Base-by-base conservation (phyloP, 768 basidiomycete genomes). In the Pulveroboletus sp. region DNA sequence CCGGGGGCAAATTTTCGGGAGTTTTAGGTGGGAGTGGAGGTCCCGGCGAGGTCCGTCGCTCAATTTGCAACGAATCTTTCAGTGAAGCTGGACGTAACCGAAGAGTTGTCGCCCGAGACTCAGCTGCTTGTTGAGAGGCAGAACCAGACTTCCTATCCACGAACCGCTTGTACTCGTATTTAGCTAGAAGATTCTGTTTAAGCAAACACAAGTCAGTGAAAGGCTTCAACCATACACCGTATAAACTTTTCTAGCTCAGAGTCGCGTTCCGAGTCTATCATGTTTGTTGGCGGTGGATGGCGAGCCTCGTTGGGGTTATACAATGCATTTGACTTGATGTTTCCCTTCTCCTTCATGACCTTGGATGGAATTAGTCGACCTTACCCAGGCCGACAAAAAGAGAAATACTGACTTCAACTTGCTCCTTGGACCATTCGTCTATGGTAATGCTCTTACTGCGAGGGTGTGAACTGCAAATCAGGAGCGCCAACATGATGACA, bases 191-290 rank as follows among this genome's bases (percentile, higher is more conserved):
- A 21, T 23, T 20, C 4, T 9, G 24, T 33, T 24, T 43, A 14
- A 45, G 33, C 21, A 23, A 31, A 40, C 12, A 17, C 17, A 8
- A 21, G 21, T 13, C 6, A 16, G 39, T 40, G 4, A 32, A 19
- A 34, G 5, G 23, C 17, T 9, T 27, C 20, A 12, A 29, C 39
- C 67, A 74, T 79, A 88, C 89, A 75, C 50, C 94, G 81, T 52
- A 97, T 94, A 71, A 83, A 97, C 61, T 81, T 84, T 67, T 97
- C 94, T 37, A 97, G 78, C 51, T 97, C 94, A 40, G 87, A 86
- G 62, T 95, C 92, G 25, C 93, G 77, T 59, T 89, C 88, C 1
- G 77, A 74, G 43, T 91, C 90, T 34, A 85, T 80, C 61, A 86
- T 73, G 54, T 85, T 86, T 4, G 90, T 78, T 0, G 92, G 91